Base-by-base conservation (phyloP, 371 early-diverging fungal genomes). In the Phascolomyces articulosus region DNA sequence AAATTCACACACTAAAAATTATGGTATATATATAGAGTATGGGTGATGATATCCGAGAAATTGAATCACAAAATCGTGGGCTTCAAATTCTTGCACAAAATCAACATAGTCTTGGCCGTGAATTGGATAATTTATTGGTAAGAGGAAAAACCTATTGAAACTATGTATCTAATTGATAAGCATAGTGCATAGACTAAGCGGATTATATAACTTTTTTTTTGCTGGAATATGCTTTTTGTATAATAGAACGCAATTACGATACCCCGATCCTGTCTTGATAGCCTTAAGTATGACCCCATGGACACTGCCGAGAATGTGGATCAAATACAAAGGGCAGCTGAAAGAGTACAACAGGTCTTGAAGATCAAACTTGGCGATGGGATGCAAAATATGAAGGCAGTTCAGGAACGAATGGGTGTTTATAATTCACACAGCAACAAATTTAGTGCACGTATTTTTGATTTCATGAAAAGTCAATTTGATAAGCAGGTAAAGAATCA, bases 21-120 rank as follows among this genome's bases (percentile, higher is more conserved):
- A n/a, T n/a, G n/a, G n/a, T n/a, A n/a, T 26, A 47, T 26, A 34
- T 58, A 41, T 70, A 93, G 92, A 85, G 88, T 58, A 96, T 96
- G 94, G 97, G 95, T 27, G 93, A 95, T 73, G 96, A 96, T 77
- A 95, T 96, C 60, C 93, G 92, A 75, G 93, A 95, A 65, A 96
- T 98, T 62, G 95, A 96, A 78, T 83, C 91, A 15, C 90, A 92
- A 69, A 97, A 96, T 75, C 91, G 96, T 60, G 91, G 89, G 31
- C 85, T 98, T 66, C 96, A 96, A 73, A 85, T 94, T 23, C 87
- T 93, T 51, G 91, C 94, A 10, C 78, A 83, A 21, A 98, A 96
- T 71, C 97, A 96, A 64, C 89, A 92, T 34, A 80, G 78, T 23
- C 75, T 98, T 31, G 79, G 95, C n/a, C 70, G 71, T 16, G 96